phyloP scores from a whole-genome alignment of 331 rosid genomes.

The Phaseolus coccineus region DNA sequence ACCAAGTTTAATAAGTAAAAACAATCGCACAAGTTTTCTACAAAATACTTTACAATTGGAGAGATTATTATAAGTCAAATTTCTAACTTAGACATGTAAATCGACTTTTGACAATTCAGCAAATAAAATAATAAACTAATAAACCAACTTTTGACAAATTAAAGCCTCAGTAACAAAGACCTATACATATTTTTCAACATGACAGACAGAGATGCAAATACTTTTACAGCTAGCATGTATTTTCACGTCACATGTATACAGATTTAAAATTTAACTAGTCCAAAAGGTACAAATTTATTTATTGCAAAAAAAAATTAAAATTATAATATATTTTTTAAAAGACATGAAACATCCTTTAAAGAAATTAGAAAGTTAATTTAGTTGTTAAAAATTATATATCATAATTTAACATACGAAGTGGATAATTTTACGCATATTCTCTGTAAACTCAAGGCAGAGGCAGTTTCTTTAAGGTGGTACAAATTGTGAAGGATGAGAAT shows the following conservation, averaged over 20 bases:
- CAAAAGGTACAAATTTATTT: background rate
- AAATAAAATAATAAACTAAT: background rate
- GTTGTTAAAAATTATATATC: background rate
- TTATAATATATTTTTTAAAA: too few species aligned
- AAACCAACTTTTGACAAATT: background rate
- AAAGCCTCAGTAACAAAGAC: background rate
- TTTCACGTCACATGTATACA: background rate
- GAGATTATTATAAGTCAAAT: background rate
- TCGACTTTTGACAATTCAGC: background rate
- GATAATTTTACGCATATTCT: background rate
- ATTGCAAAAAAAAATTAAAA: too few species aligned
- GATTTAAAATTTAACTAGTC: background rate
- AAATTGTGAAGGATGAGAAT: background rate
- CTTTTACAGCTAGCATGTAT: background rate
- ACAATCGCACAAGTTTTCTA: background rate
- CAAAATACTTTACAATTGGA: background rate
- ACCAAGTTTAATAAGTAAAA: background rate
- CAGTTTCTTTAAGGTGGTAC: background rate
- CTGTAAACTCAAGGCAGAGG: background rate
- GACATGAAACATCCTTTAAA: background rate
- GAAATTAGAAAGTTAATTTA: background rate
- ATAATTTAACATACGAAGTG: background rate
- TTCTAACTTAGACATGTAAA: background rate
- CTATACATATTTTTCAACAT: background rate
- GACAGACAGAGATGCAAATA: background rate